These are phyloP conservation scores for Cutaneotrichosporon mucoides DNA, from an alignment of 1,284 basidiomycete species.

Conservation along the genomic window DNA sequence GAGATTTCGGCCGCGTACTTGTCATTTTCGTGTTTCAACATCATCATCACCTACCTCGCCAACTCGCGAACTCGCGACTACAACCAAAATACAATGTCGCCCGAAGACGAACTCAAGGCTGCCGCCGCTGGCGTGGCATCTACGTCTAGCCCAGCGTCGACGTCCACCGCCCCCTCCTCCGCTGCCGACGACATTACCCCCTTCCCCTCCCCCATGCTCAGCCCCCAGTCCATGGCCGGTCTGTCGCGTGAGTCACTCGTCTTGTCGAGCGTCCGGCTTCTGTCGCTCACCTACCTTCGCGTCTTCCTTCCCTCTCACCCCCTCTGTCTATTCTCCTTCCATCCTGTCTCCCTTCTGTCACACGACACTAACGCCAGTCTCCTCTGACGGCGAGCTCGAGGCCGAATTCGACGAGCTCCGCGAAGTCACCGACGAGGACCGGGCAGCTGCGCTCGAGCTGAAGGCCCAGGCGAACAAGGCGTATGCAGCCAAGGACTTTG, in stretches of 20 bases:
- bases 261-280: background rate
- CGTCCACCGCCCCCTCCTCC: conserved; percentile 14
- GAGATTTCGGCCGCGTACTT: too few relatives aligned
- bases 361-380: conserved; percentile 27
- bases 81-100: conserved; percentile 4
- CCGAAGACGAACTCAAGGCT: conserved; percentile 10
- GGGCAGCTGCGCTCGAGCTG: conserved; percentile 61
- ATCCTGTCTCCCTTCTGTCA: background rate
- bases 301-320: background rate
- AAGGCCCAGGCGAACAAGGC: conserved; percentile 84
- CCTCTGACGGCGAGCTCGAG: conserved; percentile 44
- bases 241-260: conserved; percentile 33
- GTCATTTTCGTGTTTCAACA: too few relatives aligned
- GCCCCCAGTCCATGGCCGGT: conserved; percentile 36
- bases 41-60: background rate
- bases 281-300: background rate
- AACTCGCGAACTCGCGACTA: background rate
- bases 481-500: conserved; percentile 64
- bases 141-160: conserved; percentile 7
- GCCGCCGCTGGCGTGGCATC: conserved; percentile 8
- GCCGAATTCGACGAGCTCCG: conserved; percentile 42
- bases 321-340: background rate
- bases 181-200: conserved; percentile 42
- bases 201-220: conserved; percentile 40
- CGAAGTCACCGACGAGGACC: conserved; percentile 63